These are phyloP conservation scores for Piromyces sp. DNA, from an alignment of 192 early-diverging fungal genomes.

Conservation along the genomic window DNA sequence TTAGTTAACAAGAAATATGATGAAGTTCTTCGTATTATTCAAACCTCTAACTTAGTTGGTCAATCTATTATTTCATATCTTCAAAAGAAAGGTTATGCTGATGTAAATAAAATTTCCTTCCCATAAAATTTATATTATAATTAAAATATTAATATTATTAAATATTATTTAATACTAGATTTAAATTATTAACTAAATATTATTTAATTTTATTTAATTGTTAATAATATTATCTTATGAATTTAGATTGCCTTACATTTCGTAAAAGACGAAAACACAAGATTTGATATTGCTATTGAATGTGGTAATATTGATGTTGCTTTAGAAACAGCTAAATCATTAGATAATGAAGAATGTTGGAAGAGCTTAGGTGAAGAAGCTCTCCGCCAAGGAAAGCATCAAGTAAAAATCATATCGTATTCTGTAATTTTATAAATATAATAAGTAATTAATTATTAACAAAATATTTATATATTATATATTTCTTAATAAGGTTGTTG, in stretches of 20 bases:
- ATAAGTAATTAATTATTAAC: no score
- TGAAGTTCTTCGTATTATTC: constrained; percentile 90
- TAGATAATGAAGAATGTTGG: constrained; percentile 85
- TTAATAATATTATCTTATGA: no score
- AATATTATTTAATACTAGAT: no score
- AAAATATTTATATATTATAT: neutral
- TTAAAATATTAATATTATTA: no score
- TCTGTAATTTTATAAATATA: no score
- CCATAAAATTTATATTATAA: neutral
- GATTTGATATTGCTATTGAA: constrained; percentile 89
- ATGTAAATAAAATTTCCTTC: constrained; percentile 24
- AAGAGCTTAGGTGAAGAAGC: constrained; percentile 73
- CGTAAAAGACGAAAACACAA: constrained; percentile 87
- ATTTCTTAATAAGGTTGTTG: constrained; percentile 44
- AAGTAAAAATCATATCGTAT: no score
- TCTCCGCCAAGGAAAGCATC: constrained; percentile 73
- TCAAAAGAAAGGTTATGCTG: constrained; percentile 98
- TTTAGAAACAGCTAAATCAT: constrained; percentile 76
- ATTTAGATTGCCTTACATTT: constrained; percentile 84
- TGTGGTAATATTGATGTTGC: constrained; percentile 94
- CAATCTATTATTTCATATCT: constrained; percentile 98
- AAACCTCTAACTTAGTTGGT: constrained; percentile 86
- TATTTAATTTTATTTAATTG: no score
- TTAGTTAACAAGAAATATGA: constrained; percentile 82
- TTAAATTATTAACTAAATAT: no score